Percentiles rank a stretch among this genome's conserved stretches.
These are phyloP conservation scores for Pseudonitzschia delicatissima DNA, from an alignment of 108 stramenopile species.

Conservation along the genomic window DNA sequence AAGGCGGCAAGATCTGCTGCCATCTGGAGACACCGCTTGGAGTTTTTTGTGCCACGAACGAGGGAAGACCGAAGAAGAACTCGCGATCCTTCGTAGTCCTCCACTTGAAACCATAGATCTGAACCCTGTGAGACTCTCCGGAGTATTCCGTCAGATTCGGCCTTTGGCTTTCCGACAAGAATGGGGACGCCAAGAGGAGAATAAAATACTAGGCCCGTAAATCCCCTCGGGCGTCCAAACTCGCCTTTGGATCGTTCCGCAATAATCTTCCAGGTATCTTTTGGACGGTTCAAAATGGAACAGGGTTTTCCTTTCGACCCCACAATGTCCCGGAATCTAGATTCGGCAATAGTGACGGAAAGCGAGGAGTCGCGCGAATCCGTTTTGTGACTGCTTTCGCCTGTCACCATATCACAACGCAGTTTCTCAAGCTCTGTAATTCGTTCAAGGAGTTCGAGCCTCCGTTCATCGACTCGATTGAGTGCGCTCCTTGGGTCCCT, in stretches of 20 bases:
- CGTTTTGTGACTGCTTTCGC: neutral
- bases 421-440: neutral
- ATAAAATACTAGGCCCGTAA: constrained; percentile 8
- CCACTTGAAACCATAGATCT: constrained; percentile 18
- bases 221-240: constrained; percentile 10
- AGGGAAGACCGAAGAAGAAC: neutral
- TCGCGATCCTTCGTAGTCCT: constrained; percentile 18
- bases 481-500: neutral
- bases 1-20: neutral
- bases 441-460: neutral
- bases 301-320: neutral
- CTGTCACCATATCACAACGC: neutral
- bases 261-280: neutral
- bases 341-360: neutral
- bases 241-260: neutral
- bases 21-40: constrained; percentile 10
- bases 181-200: constrained; percentile 9
- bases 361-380: neutral
- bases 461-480: neutral
- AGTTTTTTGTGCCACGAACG: constrained; percentile 2
- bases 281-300: neutral
- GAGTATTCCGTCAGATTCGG: constrained; percentile 2
- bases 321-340: neutral
- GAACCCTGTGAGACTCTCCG: neutral
- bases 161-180: constrained; percentile 1